These are phyloP conservation scores for Colletotrichum sojae DNA, from an alignment of 2,329 filamentous ascomycete species.

Conservation along the genomic window DNA sequence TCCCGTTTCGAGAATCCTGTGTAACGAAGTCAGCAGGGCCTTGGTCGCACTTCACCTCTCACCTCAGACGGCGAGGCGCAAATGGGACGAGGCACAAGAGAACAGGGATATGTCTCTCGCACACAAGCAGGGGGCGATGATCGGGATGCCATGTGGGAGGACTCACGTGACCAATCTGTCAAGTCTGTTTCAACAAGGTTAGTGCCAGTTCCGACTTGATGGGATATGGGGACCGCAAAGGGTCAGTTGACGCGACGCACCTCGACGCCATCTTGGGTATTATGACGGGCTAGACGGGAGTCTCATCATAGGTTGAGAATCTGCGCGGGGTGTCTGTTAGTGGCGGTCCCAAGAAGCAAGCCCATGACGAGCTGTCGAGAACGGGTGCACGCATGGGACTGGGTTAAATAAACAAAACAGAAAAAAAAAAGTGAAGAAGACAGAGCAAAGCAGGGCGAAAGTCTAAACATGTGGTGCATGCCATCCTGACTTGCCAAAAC, in stretches of 20 bases:
- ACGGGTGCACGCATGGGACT: constrained; percentile 19
- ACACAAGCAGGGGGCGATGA: neutral
- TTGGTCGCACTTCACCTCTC: neutral
- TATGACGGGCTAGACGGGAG: constrained; percentile 44
- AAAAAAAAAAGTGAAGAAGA: constrained; percentile 7
- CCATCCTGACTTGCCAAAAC: constrained; percentile 38
- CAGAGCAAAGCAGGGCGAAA: constrained; percentile 10
- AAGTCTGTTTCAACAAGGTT: constrained; percentile 68
- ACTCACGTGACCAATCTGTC: constrained; percentile 91
- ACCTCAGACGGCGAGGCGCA: neutral
- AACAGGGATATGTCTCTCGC: neutral
- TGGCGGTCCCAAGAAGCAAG: neutral
- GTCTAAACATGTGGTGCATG: constrained; percentile 36
- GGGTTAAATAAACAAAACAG: neutral
- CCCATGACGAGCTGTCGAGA: neutral
- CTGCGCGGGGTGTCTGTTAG: constrained; percentile 17
- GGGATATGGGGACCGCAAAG: constrained; percentile 12
- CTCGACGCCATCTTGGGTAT: constrained; percentile 69
- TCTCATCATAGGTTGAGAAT: constrained; percentile 41
- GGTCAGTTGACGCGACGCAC: constrained; percentile 50
- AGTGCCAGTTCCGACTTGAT: constrained; percentile 46
- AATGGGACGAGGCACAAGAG: constrained; percentile 10
- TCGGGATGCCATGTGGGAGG: constrained; percentile 16
- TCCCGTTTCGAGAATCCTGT: constrained; percentile 93
- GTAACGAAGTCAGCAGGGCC: constrained; percentile 31